Percentiles rank a stretch among this genome's conserved stretches.
Evolutionary conservation across 129 eudicot species (phyloP).

Genomic region (Arctium lappa): DNA sequence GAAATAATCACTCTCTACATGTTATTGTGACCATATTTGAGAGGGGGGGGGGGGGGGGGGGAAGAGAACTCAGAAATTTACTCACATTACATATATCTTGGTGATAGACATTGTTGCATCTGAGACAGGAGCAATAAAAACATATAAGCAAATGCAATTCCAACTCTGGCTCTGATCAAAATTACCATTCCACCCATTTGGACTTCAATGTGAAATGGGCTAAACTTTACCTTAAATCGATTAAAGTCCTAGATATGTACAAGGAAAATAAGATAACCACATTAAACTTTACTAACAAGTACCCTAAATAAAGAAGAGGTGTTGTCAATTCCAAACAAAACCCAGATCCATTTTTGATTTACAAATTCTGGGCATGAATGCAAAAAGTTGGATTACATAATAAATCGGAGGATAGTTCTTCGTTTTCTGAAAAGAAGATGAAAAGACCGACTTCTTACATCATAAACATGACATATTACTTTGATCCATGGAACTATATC

Average conservation of each 20-base stretch:
- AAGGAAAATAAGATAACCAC: neutral
- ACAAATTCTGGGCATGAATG: neutral
- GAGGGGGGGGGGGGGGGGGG: no score
- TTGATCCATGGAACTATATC: neutral
- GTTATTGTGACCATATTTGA: neutral
- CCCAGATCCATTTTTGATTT: neutral
- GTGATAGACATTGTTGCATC: conserved; percentile 40
- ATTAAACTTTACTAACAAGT: neutral
- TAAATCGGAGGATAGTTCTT: neutral
- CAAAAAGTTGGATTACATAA: neutral
- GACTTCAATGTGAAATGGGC: neutral
- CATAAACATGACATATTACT: neutral
- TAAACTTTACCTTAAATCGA: neutral
- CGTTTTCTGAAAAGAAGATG: neutral
- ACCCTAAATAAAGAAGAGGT: neutral
- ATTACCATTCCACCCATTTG: neutral
- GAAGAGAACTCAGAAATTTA: neutral
- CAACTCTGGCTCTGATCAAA: neutral
- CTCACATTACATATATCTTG: conserved; percentile 77
- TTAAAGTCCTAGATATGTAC: neutral
- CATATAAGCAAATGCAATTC: neutral
- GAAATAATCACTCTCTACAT: neutral
- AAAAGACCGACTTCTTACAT: neutral
- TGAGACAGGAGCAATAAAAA: conserved; percentile 9
- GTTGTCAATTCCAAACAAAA: neutral